phyloP scores from a whole-genome alignment of 164 flowering plant genomes.

The Tinospora cordifolia region DNA sequence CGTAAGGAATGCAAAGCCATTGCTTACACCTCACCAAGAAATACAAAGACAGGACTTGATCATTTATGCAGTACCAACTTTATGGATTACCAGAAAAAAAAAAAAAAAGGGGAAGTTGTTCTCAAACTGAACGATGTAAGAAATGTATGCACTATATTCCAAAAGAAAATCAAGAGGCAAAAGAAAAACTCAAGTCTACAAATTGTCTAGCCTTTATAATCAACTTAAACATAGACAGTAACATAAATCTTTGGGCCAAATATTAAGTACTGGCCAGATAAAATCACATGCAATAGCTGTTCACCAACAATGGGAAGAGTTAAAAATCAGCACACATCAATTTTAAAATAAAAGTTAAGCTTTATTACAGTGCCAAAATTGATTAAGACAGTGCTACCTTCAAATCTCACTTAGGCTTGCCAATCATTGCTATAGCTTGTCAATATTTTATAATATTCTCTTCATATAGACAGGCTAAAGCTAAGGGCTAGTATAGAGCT shows the following conservation, averaged over 20 bases:
- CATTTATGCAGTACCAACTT: no score
- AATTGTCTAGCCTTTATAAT: background rate
- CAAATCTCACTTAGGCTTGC: no score
- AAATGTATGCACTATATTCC: background rate
- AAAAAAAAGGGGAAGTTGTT: background rate
- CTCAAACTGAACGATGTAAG: no score
- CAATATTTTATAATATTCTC: no score
- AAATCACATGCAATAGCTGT: background rate
- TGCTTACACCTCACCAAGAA: background rate
- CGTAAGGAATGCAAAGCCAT: background rate
- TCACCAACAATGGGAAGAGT: background rate
- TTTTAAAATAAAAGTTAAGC: no score
- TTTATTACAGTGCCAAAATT: no score
- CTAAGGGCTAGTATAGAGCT: no score
- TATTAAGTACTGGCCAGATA: background rate
- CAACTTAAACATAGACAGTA: background rate
- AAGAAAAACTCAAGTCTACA: background rate
- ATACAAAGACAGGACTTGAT: no score
- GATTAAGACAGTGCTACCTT: no score
- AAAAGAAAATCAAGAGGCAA: background rate
- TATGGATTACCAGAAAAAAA: no score
- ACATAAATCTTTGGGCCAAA: background rate
- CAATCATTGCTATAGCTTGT: no score
- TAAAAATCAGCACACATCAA: background rate
- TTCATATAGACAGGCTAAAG: no score